phyloP scores from a whole-genome alignment of 495 filamentous ascomycete genomes.

The Lasiosphaeris hirsuta region DNA sequence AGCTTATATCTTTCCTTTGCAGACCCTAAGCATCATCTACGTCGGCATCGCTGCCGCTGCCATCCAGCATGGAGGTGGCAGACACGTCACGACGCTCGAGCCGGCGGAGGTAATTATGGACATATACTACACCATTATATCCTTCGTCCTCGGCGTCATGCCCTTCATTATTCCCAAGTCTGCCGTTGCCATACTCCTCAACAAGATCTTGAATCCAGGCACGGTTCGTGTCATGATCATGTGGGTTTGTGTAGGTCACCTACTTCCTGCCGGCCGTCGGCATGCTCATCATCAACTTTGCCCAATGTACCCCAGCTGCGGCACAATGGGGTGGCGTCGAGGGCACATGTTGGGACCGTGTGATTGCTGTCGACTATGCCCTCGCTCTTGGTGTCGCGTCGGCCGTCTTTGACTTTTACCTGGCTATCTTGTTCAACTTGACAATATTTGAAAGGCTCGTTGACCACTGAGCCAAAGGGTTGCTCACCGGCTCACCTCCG shows the following conservation, averaged over 20 bases:
- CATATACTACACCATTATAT: conserved; percentile 21
- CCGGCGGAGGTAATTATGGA: conserved; percentile 9
- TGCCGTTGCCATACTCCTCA: conserved; percentile 25
- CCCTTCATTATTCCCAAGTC: conserved; percentile 28
- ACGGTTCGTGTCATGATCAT: conserved; percentile 14
- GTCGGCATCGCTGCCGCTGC: conserved; percentile 13
- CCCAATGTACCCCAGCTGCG: conserved; percentile 21
- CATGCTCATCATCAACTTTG: conserved; percentile 25
- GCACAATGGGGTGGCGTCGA: conserved; percentile 20
- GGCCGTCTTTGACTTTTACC: conserved; percentile 27
- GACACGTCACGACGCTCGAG: conserved; percentile 16
- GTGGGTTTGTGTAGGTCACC: conserved; percentile 20
- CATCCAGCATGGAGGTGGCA: conserved; percentile 18
- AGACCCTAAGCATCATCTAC: conserved; percentile 18
- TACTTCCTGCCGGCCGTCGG: conserved; percentile 12
- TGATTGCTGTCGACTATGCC: conserved; percentile 20
- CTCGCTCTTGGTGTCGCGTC: conserved; percentile 17
- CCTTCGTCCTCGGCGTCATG: conserved; percentile 25
- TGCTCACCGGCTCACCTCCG: no score
- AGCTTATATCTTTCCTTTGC: no score
- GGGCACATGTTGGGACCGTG: conserved; percentile 20
- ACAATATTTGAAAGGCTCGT: no score
- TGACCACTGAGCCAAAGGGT: no score
- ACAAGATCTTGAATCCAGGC: conserved; percentile 20
- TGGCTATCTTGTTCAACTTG: no score